Base-by-base conservation (phyloP, 106 monocot genomes). In the Posidonia australis region DNA sequence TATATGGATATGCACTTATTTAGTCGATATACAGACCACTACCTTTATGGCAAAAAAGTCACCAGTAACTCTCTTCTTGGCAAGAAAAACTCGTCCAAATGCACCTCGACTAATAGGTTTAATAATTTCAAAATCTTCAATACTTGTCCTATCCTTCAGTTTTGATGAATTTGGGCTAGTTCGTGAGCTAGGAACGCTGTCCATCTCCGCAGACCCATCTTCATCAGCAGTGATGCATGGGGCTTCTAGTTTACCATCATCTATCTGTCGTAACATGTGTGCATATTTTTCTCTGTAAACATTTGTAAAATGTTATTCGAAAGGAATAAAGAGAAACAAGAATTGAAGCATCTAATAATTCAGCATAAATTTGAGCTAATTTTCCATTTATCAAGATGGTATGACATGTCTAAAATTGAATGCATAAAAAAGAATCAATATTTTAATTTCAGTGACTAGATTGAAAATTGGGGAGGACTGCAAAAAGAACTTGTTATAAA, bases 41-140 rank as follows among this genome's bases (percentile, higher is more conserved):
- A 92, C 96, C 98, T 98, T 98, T 73, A 98, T 98, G 45, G 98
- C 98, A 81, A 98, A 98, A 46, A 85, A 70, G 68, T 98, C 98
- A 3, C 91, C 98, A 26, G 98, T 98, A 31, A 91, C 69, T 79
- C 87, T 84, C 80, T 98, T 98, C 73, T 83, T 98, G 63, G 98
- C 91, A 54, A 98, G 98, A 65, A 98, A 98, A 75, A 98, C 98
- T 30, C 98, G 82, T 67, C 98, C 98, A 79, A 98, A 98, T 77
- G 98, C 91, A 16, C 98, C 98, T 70, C 98, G 65, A 72, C 98
- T 98, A 47, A 98, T 85, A 55, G 98, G 98, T 68, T 98, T 98
- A 77, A 98, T 87, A 36, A 98, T 98, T 79, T 91, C 98, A 85
- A 98, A 98, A 80, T 98, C 98, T 58, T 98, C 98, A 51, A 98